Evolutionary conservation across 2,329 filamentous ascomycete genomes (phyloP).

Genomic region (Paracoccidioides brasiliensis): DNA sequence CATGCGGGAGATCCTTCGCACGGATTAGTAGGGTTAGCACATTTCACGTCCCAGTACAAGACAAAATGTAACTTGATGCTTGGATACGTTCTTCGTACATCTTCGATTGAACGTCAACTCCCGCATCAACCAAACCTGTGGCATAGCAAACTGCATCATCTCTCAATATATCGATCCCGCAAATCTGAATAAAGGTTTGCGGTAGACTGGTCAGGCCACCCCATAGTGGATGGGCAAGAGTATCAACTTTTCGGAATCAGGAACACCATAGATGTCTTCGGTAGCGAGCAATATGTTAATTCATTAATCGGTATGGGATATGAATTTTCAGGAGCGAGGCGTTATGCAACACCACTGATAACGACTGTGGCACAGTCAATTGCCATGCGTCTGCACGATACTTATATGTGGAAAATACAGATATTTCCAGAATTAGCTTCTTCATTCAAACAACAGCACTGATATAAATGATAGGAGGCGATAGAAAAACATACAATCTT

Average conservation of each 20-base stretch:
- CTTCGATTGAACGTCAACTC: constrained; percentile 1
- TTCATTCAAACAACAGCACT: neutral
- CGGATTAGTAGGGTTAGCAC: neutral
- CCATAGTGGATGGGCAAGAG: constrained; percentile 5
- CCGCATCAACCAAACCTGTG: constrained; percentile 1
- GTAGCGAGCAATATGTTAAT: neutral
- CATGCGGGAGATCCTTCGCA: constrained; percentile 2
- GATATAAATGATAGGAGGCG: too few species aligned
- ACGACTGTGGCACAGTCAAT: constrained; percentile 7
- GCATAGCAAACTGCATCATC: constrained; percentile 3
- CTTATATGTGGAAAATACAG: neutral
- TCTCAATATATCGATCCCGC: constrained; percentile 1
- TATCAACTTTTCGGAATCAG: neutral
- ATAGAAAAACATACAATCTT: neutral
- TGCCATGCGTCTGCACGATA: constrained; percentile 1
- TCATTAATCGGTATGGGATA: constrained; percentile 7
- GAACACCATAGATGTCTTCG: constrained; percentile 1
- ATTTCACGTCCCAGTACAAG: neutral
- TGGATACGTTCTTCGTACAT: neutral
- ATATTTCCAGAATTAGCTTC: neutral
- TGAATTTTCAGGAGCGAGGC: constrained; percentile 10
- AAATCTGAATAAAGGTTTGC: constrained; percentile 1
- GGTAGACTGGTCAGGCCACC: neutral
- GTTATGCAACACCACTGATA: constrained; percentile 11
- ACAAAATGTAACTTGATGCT: too few species aligned